Evolutionary conservation across 345 rosid genomes (phyloP), one percentile per base, ranked within the genome.

Genomic region (Mercurialis annua): DNA sequence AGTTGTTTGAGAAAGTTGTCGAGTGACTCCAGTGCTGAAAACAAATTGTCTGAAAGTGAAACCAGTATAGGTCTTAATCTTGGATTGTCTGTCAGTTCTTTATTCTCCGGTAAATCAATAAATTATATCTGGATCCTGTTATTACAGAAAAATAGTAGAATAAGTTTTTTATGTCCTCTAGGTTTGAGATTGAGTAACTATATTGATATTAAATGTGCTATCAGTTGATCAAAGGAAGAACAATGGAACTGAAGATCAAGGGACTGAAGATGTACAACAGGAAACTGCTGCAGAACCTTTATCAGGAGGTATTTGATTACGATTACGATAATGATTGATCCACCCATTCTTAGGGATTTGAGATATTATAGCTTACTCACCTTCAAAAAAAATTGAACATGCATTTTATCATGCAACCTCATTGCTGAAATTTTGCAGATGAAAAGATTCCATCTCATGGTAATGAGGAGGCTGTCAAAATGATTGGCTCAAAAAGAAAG

Each of bases 401-500:
- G 23, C 33, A 27, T 73, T 43, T 60, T 29, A 20, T 67, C 38
- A 68, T 40, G 40, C 40, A 42, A 67, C 65, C 61, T 60, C 58
- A 48, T 66, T 52, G 50, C 47, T 66, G 34, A 51, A 54, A 11
- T 71, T 55, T 76, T 80, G 73, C 87, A 88, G 94, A 58, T 65
- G 81, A 75, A 29, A 77, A 71, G 71, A 76, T 71, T 63, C 71
- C 65, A 56, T 62, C 59, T 64, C 75, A 55, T 64, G 72, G 72
- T 72, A 67, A 21, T 58, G 78, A 78, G 65, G 84, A 74, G 73
- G 73, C 78, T 75, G 74, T 69, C 69, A 71, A 66, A 55, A 65
- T 62, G 72, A 73, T 72, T 77, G 86, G 84, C 64, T 55, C 66
- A 66, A 90, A 90, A 84, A 89, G 95, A 83, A 84, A 80, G 70